Base-by-base conservation (phyloP, 2,329 filamentous ascomycete genomes). In the Blumeria graminis region DNA sequence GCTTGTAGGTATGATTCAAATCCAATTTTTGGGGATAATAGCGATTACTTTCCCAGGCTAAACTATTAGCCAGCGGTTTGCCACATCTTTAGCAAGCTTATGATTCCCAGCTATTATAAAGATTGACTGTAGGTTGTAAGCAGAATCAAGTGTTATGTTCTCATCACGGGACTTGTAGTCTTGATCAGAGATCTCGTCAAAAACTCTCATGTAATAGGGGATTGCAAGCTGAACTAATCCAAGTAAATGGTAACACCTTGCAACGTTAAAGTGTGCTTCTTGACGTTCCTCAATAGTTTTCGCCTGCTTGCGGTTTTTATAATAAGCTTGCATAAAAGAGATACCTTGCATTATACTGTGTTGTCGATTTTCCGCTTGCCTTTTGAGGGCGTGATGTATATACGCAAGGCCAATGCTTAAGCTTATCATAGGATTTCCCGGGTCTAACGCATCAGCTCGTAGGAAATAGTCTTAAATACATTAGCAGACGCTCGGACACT, bases 291-390 rank as follows among this genome's bases (percentile, higher is more conserved):
- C 68, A 58, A 68, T 57, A 41, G 59, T 56, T 2, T 61, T 50
- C 36, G 67, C 66, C 8, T 64, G 62, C 3, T 69, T 71, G 32
- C 84, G 74, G 22, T 32, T 78, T 65, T 78, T 73, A 61, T 84
- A 82, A 68, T 93, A 94, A 38, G 78, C 72, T 57, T 82, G 78
- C 57, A 96, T 69, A 63, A 94, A 95, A 0, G 81, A 74, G 55
- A 95, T 75, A 0, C 88, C 92, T 67, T 96, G 89, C 60, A 86
- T 74, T 45, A 95, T 80, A 43, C 88, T 78, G 65, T 86, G 90
- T 65, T 96, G 90, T 1, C 92, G 75, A 66, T 96, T 96, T 52
- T 90, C 86, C 0, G 84, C 81, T 67, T 94, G 86, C 1, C 90
- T 78, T 68, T 96, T 95, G 64, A 95, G 76, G 0, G 84, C 82